Percentiles rank a stretch among this genome's conserved stretches.
Evolutionary conservation across 768 basidiomycete species (phyloP).

Genomic region (Cyclocybe cylindracea): DNA sequence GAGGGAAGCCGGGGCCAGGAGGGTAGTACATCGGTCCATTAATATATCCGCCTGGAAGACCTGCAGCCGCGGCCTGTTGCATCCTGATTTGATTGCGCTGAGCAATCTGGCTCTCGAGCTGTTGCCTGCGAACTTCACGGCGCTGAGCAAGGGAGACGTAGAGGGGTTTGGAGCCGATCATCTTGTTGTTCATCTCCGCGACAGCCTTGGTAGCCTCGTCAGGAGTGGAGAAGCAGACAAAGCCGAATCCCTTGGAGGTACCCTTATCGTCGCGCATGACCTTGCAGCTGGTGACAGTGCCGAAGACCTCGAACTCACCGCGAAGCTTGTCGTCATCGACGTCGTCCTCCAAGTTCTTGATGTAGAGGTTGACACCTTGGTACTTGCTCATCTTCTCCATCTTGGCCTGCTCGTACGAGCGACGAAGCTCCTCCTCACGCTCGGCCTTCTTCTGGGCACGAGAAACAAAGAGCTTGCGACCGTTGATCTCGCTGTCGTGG

Average conservation of each 20-base stretch:
- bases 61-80: conserved; percentile 92
- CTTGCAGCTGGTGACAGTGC: conserved; percentile 97
- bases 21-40: conserved; percentile 87
- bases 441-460: conserved; percentile 99
- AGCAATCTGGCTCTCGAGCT: conserved; percentile 97
- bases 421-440: conserved; percentile 94
- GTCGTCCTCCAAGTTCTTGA: conserved; percentile 99
- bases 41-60: conserved; percentile 81
- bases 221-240: conserved; percentile 97
- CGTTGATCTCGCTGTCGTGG: conserved; percentile 81
- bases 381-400: conserved; percentile 98
- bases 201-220: conserved; percentile 99
- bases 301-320: conserved; percentile 94
- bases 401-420: conserved; percentile 92
- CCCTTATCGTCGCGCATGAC: conserved; percentile 98
- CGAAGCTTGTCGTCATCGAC: conserved; percentile 97
- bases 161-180: conserved; percentile 97
- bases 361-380: conserved; percentile 98
- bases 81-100: conserved; percentile 97
- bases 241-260: conserved; percentile 95
- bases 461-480: conserved; percentile 91
- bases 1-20: conserved; percentile 78
- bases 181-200: conserved; percentile 99
- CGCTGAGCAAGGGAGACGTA: conserved; percentile 99
- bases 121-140: conserved; percentile 96